Conservation (phyloP, 1,139 yeast genomes). For the Petasospora rhodanensis region DNA sequence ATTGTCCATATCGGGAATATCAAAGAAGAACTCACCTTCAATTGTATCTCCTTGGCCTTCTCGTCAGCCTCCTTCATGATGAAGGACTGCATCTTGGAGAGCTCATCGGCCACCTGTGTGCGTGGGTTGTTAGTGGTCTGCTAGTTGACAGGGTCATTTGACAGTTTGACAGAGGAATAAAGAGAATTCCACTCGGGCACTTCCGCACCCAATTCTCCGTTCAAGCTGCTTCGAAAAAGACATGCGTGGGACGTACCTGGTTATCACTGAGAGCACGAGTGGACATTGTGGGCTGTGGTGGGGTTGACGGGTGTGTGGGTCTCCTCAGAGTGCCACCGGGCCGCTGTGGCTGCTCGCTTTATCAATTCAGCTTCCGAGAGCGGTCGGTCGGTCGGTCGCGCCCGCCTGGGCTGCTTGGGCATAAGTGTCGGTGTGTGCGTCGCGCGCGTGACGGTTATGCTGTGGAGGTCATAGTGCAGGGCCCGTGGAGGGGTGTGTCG, state of each 20-base stretch:
- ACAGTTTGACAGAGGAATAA: too few species aligned
- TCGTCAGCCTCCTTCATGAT: constrained; percentile 98
- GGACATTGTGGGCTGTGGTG: constrained; percentile 7
- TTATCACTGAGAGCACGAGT: constrained; percentile 39
- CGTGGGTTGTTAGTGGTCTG: not conserved
- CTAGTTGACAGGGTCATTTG: too few species aligned
- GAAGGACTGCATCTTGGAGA: constrained; percentile 97
- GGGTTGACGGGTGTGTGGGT: not conserved
- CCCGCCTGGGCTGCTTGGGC: too few species aligned
- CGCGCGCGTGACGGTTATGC: constrained; percentile 8
- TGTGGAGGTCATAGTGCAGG: too few species aligned
- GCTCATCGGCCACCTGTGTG: constrained; percentile 81
- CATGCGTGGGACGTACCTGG: constrained; percentile 33
- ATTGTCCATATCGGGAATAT: not conserved
- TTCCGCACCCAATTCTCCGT: too few species aligned
- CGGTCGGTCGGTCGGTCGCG: too few species aligned
- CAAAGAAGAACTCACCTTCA: constrained; percentile 45
- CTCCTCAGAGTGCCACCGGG: too few species aligned
- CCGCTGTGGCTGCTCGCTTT: constrained; percentile 7
- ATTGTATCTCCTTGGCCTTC: constrained; percentile 91
- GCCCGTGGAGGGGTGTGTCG: too few species aligned
- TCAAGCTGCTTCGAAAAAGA: not conserved
- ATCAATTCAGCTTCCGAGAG: constrained; percentile 2
- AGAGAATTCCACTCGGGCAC: too few species aligned
- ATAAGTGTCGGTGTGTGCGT: too few species aligned